These are phyloP conservation scores for Penicillium oxalicum DNA, from an alignment of 2,329 filamentous ascomycete species.

Conservation along the genomic window DNA sequence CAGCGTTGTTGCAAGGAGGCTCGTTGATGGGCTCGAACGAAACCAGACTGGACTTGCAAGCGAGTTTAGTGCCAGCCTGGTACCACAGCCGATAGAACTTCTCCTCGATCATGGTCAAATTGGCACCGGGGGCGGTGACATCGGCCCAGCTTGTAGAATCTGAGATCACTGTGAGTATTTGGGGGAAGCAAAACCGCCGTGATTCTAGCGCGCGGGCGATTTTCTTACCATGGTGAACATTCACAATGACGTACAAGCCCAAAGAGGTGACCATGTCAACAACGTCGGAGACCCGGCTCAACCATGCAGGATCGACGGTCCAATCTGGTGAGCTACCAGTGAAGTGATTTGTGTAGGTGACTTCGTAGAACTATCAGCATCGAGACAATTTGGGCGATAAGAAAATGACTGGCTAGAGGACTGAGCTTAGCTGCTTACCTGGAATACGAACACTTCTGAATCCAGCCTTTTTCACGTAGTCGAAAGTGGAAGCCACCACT, in stretches of 20 bases:
- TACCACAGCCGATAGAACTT: constrained; percentile 53
- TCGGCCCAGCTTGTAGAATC: constrained; percentile 56
- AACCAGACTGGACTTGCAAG: constrained; percentile 49
- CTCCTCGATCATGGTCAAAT: constrained; percentile 50
- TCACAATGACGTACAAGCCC: constrained; percentile 50
- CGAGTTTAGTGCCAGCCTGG: constrained; percentile 52
- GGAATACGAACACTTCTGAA: constrained; percentile 56
- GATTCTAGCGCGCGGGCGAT: background rate
- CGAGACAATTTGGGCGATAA: no score
- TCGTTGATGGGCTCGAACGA: constrained; percentile 58
- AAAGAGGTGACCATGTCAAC: constrained; percentile 50
- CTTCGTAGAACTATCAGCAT: constrained; percentile 23
- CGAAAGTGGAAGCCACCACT: constrained; percentile 47
- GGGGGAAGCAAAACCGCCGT: background rate
- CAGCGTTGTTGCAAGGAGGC: constrained; percentile 48
- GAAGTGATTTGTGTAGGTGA: constrained; percentile 56
- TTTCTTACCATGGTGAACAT: constrained; percentile 49
- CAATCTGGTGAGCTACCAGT: constrained; percentile 45
- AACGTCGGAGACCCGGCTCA: constrained; percentile 53
- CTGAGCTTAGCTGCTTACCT: constrained; percentile 6
- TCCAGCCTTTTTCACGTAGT: constrained; percentile 48
- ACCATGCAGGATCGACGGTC: constrained; percentile 50
- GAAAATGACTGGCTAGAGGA: background rate
- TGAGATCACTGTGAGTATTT: background rate
- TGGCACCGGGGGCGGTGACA: constrained; percentile 41